Evolutionary conservation across 1,284 basidiomycete genomes (phyloP).

Genomic region (Sporisorium graminicola): DNA sequence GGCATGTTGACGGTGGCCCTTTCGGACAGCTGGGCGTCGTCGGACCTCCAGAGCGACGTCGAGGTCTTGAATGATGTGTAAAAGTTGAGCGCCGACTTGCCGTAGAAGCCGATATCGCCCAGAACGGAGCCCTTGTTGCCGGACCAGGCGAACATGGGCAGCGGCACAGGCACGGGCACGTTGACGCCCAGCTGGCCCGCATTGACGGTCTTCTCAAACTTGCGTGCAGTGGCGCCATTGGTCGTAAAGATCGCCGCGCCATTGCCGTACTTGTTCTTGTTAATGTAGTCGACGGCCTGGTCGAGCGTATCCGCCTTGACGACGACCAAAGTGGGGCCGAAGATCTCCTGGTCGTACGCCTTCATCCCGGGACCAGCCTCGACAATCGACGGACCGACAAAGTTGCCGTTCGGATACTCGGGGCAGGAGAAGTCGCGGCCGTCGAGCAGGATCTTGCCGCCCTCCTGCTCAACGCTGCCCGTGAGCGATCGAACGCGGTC

Average conservation of each 20-base stretch:
- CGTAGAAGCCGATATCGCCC: conserved; percentile 73
- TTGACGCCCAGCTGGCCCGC: conserved; percentile 87
- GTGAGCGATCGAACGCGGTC: conserved; percentile 83
- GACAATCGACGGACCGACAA: conserved; percentile 92
- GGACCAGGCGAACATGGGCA: conserved; percentile 92
- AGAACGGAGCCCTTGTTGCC: conserved; percentile 90
- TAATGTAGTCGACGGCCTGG: conserved; percentile 77
- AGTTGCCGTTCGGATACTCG: conserved; percentile 90
- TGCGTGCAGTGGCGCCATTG: conserved; percentile 93
- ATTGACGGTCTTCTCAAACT: conserved; percentile 89
- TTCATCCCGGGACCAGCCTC: conserved; percentile 85
- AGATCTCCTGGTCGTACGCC: conserved; percentile 87
- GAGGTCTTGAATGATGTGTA: conserved; percentile 63
- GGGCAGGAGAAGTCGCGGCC: conserved; percentile 80
- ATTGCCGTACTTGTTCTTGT: conserved; percentile 75
- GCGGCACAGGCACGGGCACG: conserved; percentile 83
- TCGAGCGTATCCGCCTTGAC: conserved; percentile 87
- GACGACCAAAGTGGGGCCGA: conserved; percentile 89
- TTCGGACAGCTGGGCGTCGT: conserved; percentile 52
- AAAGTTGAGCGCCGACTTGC: conserved; percentile 60
- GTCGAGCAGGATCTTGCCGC: conserved; percentile 88
- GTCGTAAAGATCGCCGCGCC: conserved; percentile 97
- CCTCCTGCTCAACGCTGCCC: conserved; percentile 81
- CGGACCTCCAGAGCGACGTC: conserved; percentile 54
- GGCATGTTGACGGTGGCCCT: conserved; percentile 63